phyloP scores from a whole-genome alignment of 441 rosid species.

The Populus trichocarpa region DNA sequence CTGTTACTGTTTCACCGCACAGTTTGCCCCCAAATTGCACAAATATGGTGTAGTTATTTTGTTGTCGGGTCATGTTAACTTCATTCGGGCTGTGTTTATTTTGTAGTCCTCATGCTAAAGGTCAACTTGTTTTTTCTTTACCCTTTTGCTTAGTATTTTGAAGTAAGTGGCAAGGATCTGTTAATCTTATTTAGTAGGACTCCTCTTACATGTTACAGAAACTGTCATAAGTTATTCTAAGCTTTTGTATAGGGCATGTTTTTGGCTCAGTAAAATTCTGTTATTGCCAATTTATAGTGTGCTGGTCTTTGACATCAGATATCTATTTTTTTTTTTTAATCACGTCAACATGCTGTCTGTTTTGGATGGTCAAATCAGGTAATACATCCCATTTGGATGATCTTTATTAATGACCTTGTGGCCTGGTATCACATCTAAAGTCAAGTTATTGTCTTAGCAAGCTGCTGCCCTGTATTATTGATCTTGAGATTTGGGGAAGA shows the following conservation, averaged over 20 bases:
- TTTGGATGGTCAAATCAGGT: not conserved
- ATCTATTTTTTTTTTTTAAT: not conserved
- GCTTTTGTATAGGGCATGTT: not conserved
- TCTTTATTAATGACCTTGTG: not conserved
- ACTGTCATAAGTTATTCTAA: not conserved
- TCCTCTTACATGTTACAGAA: not conserved
- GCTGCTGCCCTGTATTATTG: not conserved
- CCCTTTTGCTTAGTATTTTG: not conserved
- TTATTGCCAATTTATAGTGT: not conserved
- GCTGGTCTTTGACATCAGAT: not conserved
- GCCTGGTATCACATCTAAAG: not conserved
- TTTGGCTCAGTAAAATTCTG: not conserved
- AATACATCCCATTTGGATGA: not conserved
- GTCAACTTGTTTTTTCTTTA: not conserved
- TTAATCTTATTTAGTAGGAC: not conserved
- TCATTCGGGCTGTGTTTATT: too few relatives aligned
- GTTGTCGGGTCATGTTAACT: not conserved
- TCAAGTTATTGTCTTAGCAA: not conserved
- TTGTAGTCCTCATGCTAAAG: not conserved
- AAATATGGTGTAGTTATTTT: not conserved
- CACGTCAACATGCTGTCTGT: not conserved
- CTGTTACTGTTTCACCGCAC: not conserved
- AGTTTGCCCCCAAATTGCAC: not conserved
- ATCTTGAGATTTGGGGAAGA: constrained; percentile 2
- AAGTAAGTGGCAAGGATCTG: not conserved